phyloP scores from a whole-genome alignment of 441 rosid genomes.

The Aleurites moluccanus region DNA sequence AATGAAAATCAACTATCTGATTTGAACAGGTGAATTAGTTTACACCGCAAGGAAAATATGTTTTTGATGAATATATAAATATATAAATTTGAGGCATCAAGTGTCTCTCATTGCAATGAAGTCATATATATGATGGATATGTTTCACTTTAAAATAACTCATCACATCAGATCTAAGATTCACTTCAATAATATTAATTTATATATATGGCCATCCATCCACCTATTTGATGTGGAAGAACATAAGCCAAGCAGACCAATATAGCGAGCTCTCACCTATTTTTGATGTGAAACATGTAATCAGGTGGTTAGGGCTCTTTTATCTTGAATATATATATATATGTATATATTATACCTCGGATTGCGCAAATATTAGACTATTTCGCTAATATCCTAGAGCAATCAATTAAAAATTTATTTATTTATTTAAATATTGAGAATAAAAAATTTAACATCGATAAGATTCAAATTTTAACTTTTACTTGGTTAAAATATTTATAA shows the following conservation, averaged over 20 bases:
- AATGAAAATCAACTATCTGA: background rate
- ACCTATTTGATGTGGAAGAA: background rate
- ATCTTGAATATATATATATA: no score
- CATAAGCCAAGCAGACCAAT: background rate
- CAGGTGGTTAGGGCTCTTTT: no score
- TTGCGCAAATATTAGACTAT: no score
- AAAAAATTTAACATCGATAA: no score
- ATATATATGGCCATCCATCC: background rate
- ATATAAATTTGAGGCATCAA: background rate
- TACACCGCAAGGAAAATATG: background rate
- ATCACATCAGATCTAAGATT: background rate
- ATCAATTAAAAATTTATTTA: no score
- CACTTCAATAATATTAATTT: background rate
- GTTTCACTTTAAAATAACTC: slow-evolving; percentile 1
- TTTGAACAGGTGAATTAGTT: background rate
- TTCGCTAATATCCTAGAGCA: no score
- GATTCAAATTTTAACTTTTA: no score
- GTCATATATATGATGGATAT: background rate
- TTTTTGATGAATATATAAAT: background rate
- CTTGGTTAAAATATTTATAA: no score
- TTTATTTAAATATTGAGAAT: no score
- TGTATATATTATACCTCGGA: no score
- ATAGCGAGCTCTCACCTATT: background rate
- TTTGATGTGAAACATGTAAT: no score
- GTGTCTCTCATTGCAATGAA: background rate